Evolutionary conservation across 1,139 yeast genomes (phyloP).

Genomic region (Pichia sp.): DNA sequence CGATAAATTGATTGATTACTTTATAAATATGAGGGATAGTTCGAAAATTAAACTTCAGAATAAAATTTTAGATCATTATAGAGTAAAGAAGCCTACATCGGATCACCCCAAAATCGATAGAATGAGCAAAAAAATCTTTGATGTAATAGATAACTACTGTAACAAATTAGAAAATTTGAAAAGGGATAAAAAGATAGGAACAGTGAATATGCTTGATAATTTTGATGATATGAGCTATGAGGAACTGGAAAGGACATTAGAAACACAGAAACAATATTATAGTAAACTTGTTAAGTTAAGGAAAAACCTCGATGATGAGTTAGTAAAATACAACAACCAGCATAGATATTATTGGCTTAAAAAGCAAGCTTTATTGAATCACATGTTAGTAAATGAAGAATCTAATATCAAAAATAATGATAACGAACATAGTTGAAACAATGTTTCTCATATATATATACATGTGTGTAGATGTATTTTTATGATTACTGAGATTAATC

Average conservation of each 20-base stretch:
- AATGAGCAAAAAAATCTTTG: constrained; percentile 8
- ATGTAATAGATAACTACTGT: constrained; percentile 10
- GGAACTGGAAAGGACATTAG: constrained; percentile 24
- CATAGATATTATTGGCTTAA: constrained; percentile 45
- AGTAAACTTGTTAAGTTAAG: constrained; percentile 46
- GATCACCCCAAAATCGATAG: constrained; percentile 11
- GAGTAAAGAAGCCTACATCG: constrained; percentile 9
- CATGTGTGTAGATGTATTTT: neutral
- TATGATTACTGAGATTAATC: no score
- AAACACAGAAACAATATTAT: constrained; percentile 32
- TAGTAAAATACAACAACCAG: constrained; percentile 32
- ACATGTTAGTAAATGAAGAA: constrained; percentile 10
- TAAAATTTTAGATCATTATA: constrained; percentile 11
- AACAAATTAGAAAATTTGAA: constrained; percentile 4
- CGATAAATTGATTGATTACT: constrained; percentile 13
- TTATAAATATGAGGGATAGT: constrained; percentile 6
- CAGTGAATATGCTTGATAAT: constrained; percentile 12
- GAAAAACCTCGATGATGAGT: constrained; percentile 37
- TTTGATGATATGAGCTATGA: constrained; percentile 24
- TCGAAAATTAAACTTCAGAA: constrained; percentile 5
- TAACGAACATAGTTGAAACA: neutral
- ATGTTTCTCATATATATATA: neutral
- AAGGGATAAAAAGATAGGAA: constrained; percentile 5
- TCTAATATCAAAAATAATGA: constrained; percentile 7
- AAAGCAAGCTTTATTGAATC: constrained; percentile 45